Conservation (phyloP, 176 grass and related monocot genomes). For the Avena sativa region DNA sequence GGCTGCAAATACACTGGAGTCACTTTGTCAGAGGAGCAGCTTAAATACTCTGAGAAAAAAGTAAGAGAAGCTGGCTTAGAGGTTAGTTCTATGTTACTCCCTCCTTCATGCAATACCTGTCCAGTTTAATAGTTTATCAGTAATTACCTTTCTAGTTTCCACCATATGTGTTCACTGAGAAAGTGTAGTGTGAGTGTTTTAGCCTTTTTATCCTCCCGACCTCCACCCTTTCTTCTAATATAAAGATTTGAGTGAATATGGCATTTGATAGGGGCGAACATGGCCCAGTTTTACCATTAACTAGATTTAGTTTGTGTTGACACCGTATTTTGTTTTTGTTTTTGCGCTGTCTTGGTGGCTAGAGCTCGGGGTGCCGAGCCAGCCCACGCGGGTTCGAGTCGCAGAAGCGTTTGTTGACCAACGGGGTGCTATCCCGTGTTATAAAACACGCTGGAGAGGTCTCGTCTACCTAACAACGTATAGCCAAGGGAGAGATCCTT, state of each 20-base stretch:
- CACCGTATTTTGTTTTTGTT: too few species aligned
- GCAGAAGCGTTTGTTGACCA: too few species aligned
- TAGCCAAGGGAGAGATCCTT: too few species aligned
- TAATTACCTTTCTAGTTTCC: neutral
- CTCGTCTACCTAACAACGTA: too few species aligned
- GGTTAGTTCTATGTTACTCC: slow-evolving; percentile 15
- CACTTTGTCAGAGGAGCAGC: slow-evolving; percentile 32
- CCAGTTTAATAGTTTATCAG: neutral
- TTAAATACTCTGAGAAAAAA: neutral
- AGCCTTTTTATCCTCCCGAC: neutral
- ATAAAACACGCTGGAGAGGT: too few species aligned
- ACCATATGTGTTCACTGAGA: neutral
- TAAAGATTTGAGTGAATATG: neutral
- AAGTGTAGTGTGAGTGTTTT: neutral
- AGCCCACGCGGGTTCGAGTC: too few species aligned
- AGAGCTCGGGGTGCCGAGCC: too few species aligned
- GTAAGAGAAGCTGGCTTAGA: slow-evolving; percentile 18
- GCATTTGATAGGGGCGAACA: neutral
- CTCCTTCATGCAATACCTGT: neutral
- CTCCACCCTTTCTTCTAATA: neutral
- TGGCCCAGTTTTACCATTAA: neutral
- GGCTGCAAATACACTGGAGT: slow-evolving; percentile 21
- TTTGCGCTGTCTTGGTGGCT: too few species aligned
- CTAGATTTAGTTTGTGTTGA: neutral
- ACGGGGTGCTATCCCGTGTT: too few species aligned